A percentile compares a stretch with the other conserved stretches of the same genome.
Conservation (phyloP, 306 rosid species). For the peach (Prunus persica) region DNA sequence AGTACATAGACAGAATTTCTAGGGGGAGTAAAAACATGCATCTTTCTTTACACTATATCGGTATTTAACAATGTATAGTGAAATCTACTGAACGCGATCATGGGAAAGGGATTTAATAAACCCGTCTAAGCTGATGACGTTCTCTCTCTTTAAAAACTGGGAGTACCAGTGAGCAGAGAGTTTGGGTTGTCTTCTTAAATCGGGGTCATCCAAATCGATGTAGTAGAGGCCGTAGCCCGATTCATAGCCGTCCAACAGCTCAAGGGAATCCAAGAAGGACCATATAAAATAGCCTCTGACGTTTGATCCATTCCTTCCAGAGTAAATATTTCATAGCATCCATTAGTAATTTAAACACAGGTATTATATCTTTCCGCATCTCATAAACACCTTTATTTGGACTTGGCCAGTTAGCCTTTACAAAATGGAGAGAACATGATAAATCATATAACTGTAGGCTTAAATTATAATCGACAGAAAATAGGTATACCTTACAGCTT, state of each 20-base stretch:
- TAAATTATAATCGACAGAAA: too few species aligned
- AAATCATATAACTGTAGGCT: background rate
- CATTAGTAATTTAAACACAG: too few species aligned
- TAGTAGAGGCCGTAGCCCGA: slow-evolving; percentile 46
- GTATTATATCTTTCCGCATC: too few species aligned
- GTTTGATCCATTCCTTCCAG: slow-evolving; percentile 53
- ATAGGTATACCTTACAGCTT: slow-evolving; percentile 45
- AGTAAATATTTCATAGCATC: background rate
- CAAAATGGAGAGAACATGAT: background rate
- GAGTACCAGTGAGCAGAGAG: slow-evolving; percentile 65
- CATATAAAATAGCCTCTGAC: slow-evolving; percentile 60
- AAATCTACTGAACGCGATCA: background rate
- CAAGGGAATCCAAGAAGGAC: slow-evolving; percentile 59
- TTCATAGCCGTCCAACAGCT: slow-evolving; percentile 46
- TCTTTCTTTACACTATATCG: background rate
- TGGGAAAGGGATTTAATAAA: slow-evolving; percentile 7
- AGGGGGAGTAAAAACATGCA: background rate
- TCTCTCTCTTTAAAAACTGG: slow-evolving; percentile 33
- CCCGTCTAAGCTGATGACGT: slow-evolving; percentile 2
- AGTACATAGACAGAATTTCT: too few species aligned
- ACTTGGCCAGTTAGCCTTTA: background rate
- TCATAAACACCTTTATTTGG: background rate
- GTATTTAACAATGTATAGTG: too few species aligned
- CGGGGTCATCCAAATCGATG: slow-evolving; percentile 45
- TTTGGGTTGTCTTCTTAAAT: slow-evolving; percentile 49